A percentile compares a stretch with the other conserved stretches of the same genome.
Evolutionary conservation across 2,329 filamentous ascomycete genomes (phyloP).

Genomic region (Xylariaceae sp.): DNA sequence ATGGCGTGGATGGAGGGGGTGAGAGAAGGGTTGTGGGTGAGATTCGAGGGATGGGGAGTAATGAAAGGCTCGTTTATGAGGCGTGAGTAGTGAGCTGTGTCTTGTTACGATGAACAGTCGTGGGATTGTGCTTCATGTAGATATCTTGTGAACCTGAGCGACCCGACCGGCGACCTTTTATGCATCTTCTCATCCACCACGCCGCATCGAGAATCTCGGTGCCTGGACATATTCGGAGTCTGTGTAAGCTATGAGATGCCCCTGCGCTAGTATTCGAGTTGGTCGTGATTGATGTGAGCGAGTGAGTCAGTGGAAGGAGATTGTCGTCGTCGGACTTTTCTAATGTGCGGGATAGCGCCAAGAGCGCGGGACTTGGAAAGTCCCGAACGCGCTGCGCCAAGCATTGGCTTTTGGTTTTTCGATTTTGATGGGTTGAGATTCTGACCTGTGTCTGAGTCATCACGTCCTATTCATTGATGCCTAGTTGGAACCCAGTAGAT

Average conservation of each 20-base stretch:
- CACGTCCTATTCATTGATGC: too few relatives aligned
- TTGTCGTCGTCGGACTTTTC: not conserved
- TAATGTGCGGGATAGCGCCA: not conserved
- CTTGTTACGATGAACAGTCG: not conserved
- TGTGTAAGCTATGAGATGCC: not conserved
- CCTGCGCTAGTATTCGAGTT: not conserved
- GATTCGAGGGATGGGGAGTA: not conserved
- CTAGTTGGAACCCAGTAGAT: too few relatives aligned
- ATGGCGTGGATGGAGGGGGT: not conserved
- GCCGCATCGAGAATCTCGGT: not conserved
- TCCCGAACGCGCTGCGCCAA: not conserved
- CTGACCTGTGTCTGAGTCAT: too few relatives aligned
- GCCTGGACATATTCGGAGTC: not conserved
- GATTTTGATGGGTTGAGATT: too few relatives aligned
- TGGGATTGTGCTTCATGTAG: not conserved
- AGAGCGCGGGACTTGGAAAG: not conserved
- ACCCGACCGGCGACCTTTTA: not conserved
- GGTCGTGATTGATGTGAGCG: too few relatives aligned
- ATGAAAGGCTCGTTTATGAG: not conserved
- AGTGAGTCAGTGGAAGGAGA: too few relatives aligned
- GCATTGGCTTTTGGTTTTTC: too few relatives aligned
- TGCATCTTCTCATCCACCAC: not conserved
- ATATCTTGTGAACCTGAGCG: not conserved
- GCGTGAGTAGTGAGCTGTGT: too few relatives aligned
- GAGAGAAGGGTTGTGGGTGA: constrained; percentile 4